These are phyloP conservation scores for Entoloma clypeatum DNA, from an alignment of 1,284 basidiomycete genomes.

Conservation along the genomic window DNA sequence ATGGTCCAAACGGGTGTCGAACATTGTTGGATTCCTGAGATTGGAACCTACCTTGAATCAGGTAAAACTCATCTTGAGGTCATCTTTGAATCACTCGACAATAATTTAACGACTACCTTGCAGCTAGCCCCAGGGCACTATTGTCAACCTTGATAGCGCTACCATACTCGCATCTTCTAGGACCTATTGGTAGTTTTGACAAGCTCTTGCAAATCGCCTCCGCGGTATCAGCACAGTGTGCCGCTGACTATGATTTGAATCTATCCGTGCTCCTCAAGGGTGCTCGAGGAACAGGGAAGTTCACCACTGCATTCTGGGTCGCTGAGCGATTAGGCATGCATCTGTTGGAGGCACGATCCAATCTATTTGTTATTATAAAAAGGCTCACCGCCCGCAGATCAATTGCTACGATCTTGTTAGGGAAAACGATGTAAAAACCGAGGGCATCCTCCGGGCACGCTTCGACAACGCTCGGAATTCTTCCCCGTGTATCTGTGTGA, in stretches of 20 bases:
- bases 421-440: slow-evolving; percentile 78
- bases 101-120: slow-evolving; percentile 5
- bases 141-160: slow-evolving; percentile 21
- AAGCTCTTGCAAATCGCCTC: slow-evolving; percentile 50
- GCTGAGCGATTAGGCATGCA: slow-evolving; percentile 72
- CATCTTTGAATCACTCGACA: neutral
- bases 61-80: slow-evolving; percentile 29
- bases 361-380: neutral
- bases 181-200: slow-evolving; percentile 33
- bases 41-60: slow-evolving; percentile 51
- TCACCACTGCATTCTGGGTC: slow-evolving; percentile 53
- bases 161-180: slow-evolving; percentile 26
- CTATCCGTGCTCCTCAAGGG: slow-evolving; percentile 75
- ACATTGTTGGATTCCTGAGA: slow-evolving; percentile 61
- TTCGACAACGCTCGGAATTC: slow-evolving; percentile 81
- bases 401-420: slow-evolving; percentile 85
- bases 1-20: slow-evolving; percentile 80
- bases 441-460: slow-evolving; percentile 70
- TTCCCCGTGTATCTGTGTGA: slow-evolving; percentile 82
- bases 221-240: slow-evolving; percentile 52
- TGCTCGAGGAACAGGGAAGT: slow-evolving; percentile 72
- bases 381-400: slow-evolving; percentile 45
- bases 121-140: slow-evolving; percentile 21
- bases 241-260: slow-evolving; percentile 57
- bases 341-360: slow-evolving; percentile 63